These are phyloP conservation scores for Trypanosoma avium DNA, from an alignment of 208 protist species.

Conservation along the genomic window DNA sequence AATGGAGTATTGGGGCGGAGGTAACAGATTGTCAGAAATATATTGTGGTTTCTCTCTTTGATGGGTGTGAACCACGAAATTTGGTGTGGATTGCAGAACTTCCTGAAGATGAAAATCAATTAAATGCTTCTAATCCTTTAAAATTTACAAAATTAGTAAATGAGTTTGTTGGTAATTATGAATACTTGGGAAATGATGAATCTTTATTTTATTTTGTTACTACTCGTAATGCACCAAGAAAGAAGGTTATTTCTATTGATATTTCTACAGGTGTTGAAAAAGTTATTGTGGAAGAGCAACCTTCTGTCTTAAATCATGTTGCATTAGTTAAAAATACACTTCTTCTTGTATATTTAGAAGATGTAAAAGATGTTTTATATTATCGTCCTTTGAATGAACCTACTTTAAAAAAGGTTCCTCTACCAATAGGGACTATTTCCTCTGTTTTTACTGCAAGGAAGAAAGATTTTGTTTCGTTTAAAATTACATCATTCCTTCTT, in stretches of 20 bases:
- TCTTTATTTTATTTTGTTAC: slow-evolving; percentile 85
- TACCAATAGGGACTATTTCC: slow-evolving; percentile 81
- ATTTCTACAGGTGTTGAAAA: slow-evolving; percentile 39
- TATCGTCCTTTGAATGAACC: slow-evolving; percentile 50
- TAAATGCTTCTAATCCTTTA: slow-evolving; percentile 43
- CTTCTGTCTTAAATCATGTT: slow-evolving; percentile 67
- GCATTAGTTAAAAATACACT: slow-evolving; percentile 70
- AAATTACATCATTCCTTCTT: slow-evolving; percentile 90
- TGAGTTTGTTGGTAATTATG: slow-evolving; percentile 87
- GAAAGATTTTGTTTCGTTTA: slow-evolving; percentile 84
- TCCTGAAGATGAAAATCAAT: slow-evolving; percentile 29
- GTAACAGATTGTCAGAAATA: slow-evolving; percentile 86
- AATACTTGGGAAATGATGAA: slow-evolving; percentile 88
- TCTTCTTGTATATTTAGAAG: slow-evolving; percentile 86
- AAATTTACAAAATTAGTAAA: slow-evolving; percentile 71
- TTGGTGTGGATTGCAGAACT: slow-evolving; percentile 78
- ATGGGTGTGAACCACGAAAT: slow-evolving; percentile 85
- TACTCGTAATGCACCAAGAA: slow-evolving; percentile 86
- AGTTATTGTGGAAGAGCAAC: slow-evolving; percentile 70
- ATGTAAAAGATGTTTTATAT: slow-evolving; percentile 94
- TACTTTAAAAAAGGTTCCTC: slow-evolving; percentile 41
- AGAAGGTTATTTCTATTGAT: slow-evolving; percentile 87
- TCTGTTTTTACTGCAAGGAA: slow-evolving; percentile 50
- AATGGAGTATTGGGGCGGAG: slow-evolving; percentile 57
- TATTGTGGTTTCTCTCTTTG: slow-evolving; percentile 58